Conservation (phyloP, 2,329 filamentous ascomycete genomes). For the Tolypocladium amazonense region DNA sequence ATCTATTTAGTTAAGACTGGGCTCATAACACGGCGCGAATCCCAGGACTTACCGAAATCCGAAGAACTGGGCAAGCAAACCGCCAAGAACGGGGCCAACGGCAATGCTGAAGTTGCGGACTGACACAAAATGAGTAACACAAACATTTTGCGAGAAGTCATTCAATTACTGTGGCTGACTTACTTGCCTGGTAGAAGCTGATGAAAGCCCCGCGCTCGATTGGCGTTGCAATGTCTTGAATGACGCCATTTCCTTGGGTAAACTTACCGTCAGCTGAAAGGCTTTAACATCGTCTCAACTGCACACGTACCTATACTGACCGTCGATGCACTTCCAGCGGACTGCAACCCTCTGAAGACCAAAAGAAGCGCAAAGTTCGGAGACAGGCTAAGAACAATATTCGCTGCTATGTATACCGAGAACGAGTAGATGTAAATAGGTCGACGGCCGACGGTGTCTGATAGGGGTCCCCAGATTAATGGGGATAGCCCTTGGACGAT, state of each 20-base stretch:
- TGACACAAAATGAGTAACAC: background rate
- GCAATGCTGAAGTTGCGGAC: slow-evolving; percentile 8
- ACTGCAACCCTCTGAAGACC: slow-evolving; percentile 22
- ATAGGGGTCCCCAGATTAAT: slow-evolving; percentile 35
- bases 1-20: slow-evolving; percentile 4
- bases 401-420: slow-evolving; percentile 33
- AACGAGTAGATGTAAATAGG: slow-evolving; percentile 34
- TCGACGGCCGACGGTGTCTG: slow-evolving; percentile 34
- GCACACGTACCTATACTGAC: slow-evolving; percentile 10
- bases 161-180: background rate
- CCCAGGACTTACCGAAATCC: slow-evolving; percentile 10
- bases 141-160: no score
- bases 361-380: slow-evolving; percentile 31
- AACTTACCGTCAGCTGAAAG: background rate
- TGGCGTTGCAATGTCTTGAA: slow-evolving; percentile 10
- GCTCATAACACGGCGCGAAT: background rate
- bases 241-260: slow-evolving; percentile 7
- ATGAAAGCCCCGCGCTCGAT: slow-evolving; percentile 11
- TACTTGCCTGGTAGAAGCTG: slow-evolving; percentile 8
- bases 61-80: slow-evolving; percentile 13
- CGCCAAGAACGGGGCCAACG: slow-evolving; percentile 22
- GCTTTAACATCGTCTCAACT: no score
- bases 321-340: slow-evolving; percentile 10
- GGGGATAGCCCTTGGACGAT: slow-evolving; percentile 40
- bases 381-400: slow-evolving; percentile 33